Evolutionary conservation across 2,329 filamentous ascomycete genomes (phyloP).

Genomic region (Drechslerella dactyloides): DNA sequence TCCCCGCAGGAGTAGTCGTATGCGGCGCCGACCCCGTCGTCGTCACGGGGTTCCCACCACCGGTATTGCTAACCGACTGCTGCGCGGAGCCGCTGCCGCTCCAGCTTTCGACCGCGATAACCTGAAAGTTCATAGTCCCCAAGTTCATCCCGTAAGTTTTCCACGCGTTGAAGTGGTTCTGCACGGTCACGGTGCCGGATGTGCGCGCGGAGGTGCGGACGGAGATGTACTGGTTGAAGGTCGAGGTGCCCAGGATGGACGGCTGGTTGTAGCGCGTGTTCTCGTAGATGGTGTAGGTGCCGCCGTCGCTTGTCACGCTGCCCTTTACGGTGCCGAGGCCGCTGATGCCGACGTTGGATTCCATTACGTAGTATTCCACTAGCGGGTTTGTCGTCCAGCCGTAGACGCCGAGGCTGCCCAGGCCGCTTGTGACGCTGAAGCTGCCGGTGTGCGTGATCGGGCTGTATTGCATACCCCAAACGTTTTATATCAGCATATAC

Average conservation of each 20-base stretch:
- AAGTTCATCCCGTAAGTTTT: conserved; percentile 61
- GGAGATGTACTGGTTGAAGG: conserved; percentile 65
- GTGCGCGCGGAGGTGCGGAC: conserved; percentile 62
- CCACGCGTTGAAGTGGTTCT: conserved; percentile 66
- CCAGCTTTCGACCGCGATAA: conserved; percentile 66
- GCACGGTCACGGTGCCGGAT: conserved; percentile 62
- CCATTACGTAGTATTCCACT: conserved; percentile 60
- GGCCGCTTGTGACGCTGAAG: conserved; percentile 54
- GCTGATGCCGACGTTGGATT: conserved; percentile 58
- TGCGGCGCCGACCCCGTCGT: conserved; percentile 7
- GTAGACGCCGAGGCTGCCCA: conserved; percentile 60
- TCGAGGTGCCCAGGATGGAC: conserved; percentile 62
- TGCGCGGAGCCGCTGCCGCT: conserved; percentile 61
- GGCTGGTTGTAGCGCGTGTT: conserved; percentile 60
- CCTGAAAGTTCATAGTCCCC: conserved; percentile 64
- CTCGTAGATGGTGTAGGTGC: conserved; percentile 59
- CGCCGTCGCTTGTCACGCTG: conserved; percentile 58
- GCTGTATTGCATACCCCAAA: conserved; percentile 13
- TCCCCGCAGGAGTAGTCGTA: conserved; percentile 4
- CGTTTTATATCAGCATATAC: neutral
- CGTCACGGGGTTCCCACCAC: conserved; percentile 11
- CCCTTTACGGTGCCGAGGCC: conserved; percentile 57
- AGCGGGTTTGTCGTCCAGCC: conserved; percentile 59
- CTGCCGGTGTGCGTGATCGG: conserved; percentile 57
- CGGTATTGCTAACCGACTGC: conserved; percentile 59